Evolutionary conservation across 805 yeast species (phyloP).

Genomic region (Ascoidea tarda): DNA sequence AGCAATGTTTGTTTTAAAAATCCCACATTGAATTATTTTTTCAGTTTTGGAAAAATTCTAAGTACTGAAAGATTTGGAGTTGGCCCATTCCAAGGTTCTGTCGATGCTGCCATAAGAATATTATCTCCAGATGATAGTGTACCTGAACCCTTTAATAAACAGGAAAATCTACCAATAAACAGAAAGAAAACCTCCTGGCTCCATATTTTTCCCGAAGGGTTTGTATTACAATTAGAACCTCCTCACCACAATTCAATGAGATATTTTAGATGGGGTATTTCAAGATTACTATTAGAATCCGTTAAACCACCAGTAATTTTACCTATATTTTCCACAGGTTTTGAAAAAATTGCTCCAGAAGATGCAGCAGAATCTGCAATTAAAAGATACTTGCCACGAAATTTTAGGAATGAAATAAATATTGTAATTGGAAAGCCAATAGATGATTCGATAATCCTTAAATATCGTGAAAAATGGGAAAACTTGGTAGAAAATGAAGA

Average conservation of each 20-base stretch:
- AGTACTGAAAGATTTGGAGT: constrained; percentile 80
- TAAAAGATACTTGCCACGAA: constrained; percentile 45
- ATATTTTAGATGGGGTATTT: constrained; percentile 91
- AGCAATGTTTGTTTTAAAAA: constrained; percentile 73
- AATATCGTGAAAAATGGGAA: constrained; percentile 60
- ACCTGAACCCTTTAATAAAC: constrained; percentile 16
- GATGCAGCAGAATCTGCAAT: constrained; percentile 36
- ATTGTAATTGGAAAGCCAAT: constrained; percentile 64
- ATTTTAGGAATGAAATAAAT: constrained; percentile 51
- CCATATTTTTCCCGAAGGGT: constrained; percentile 91
- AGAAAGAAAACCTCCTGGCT: constrained; percentile 72
- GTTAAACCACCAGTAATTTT: constrained; percentile 74
- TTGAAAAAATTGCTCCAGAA: constrained; percentile 81
- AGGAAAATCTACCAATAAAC: constrained; percentile 29
- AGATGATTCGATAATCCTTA: constrained; percentile 41
- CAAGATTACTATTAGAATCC: constrained; percentile 71
- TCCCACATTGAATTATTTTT: constrained; percentile 38
- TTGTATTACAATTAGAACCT: constrained; percentile 70
- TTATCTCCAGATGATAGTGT: constrained; percentile 62
- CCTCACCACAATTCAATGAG: constrained; percentile 83
- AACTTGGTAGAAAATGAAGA: constrained; percentile 30
- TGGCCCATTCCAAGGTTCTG: constrained; percentile 84
- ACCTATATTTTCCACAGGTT: constrained; percentile 78
- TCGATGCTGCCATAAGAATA: constrained; percentile 76
- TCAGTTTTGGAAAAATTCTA: constrained; percentile 80